Evolutionary conservation across 2,329 filamentous ascomycete species (phyloP).

Genomic region (Parastagonospora nodorum): DNA sequence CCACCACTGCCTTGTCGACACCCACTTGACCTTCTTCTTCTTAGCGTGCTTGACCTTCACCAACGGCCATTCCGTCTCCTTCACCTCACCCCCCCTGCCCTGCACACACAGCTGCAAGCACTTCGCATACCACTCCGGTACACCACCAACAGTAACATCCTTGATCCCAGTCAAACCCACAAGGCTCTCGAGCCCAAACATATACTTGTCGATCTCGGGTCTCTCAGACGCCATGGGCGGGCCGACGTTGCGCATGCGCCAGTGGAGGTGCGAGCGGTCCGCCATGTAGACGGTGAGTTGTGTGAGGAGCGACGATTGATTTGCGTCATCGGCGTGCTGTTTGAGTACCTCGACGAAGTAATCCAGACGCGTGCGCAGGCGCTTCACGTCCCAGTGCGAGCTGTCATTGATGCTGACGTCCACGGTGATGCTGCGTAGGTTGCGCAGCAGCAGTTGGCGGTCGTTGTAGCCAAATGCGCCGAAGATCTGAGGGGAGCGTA

Average conservation of each 20-base stretch:
- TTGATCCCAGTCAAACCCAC: slow-evolving; percentile 20
- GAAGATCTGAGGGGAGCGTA: slow-evolving; percentile 21
- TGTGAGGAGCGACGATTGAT: slow-evolving; percentile 20
- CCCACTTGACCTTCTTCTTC: slow-evolving; percentile 3
- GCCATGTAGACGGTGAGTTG: slow-evolving; percentile 8
- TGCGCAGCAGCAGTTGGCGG: slow-evolving; percentile 17
- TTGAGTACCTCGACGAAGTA: slow-evolving; percentile 27
- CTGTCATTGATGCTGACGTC: slow-evolving; percentile 1
- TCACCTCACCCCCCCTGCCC: slow-evolving; percentile 23
- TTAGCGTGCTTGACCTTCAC: slow-evolving; percentile 9
- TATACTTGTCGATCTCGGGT: slow-evolving; percentile 7
- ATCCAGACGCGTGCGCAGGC: slow-evolving; percentile 22
- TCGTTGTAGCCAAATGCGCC: slow-evolving; percentile 15
- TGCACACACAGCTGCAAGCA: slow-evolving; percentile 27
- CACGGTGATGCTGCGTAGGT: slow-evolving; percentile 23
- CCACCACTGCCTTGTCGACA: slow-evolving; percentile 21
- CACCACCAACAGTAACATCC: slow-evolving; percentile 15
- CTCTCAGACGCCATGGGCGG: neutral
- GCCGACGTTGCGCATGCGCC: neutral
- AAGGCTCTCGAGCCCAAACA: slow-evolving; percentile 25
- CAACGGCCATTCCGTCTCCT: slow-evolving; percentile 22
- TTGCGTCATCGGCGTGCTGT: slow-evolving; percentile 20
- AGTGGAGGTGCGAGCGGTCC: neutral
- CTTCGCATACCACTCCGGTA: slow-evolving; percentile 24
- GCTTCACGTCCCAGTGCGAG: slow-evolving; percentile 15